A percentile compares a stretch with the other conserved stretches of the same genome.
phyloP scores from a whole-genome alignment of 306 rosid species.

The Luffa aegyptiaca region DNA sequence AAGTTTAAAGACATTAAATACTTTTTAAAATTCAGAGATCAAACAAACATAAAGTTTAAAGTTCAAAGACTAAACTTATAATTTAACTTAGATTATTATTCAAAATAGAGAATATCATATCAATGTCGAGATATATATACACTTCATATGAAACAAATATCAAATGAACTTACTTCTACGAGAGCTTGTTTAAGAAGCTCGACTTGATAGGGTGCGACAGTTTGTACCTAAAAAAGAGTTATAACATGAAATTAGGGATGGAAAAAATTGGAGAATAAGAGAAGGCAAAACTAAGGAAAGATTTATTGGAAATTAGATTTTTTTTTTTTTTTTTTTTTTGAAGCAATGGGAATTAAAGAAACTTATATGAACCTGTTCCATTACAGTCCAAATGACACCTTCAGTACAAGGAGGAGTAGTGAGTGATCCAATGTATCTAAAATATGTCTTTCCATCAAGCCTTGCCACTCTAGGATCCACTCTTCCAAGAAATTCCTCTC shows the following conservation, averaged over 20 bases:
- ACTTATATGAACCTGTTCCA: constrained; percentile 12
- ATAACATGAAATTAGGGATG: neutral
- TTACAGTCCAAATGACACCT: constrained; percentile 34
- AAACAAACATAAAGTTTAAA: too few relatives aligned
- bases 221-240: constrained; percentile 2
- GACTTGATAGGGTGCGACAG: constrained; percentile 22
- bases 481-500: constrained; percentile 1
- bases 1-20: too few relatives aligned
- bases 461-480: constrained; percentile 16
- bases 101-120: neutral
- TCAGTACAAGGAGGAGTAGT: constrained; percentile 36
- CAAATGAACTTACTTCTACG: constrained; percentile 10
- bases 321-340: too few relatives aligned
- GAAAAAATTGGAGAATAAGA: neutral
- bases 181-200: constrained; percentile 16
- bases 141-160: too few relatives aligned
- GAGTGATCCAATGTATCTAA: constrained; percentile 29
- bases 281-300: neutral
- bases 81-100: too few relatives aligned
- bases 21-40: too few relatives aligned
- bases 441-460: constrained; percentile 4
- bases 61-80: too few relatives aligned
- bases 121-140: too few relatives aligned
- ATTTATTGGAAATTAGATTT: too few relatives aligned
- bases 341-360: neutral